Evolutionary conservation across 331 rosid genomes (phyloP), one percentile per base, ranked within the genome.

Genomic region (Cydonia oblonga): DNA sequence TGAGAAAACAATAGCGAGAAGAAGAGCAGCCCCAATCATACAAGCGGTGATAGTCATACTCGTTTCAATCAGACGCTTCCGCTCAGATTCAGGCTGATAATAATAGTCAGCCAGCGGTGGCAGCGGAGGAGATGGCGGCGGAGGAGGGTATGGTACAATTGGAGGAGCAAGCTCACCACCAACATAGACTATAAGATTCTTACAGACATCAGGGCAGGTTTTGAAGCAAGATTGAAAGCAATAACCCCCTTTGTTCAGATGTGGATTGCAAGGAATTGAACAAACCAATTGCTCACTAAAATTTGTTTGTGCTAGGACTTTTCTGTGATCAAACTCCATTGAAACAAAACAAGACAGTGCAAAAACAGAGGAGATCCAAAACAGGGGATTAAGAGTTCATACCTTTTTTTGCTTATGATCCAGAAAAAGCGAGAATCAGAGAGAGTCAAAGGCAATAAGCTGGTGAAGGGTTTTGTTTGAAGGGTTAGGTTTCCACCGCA

Each of bases 261-360:
- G 0, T 9, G 40, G 40, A 2, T 64, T 2, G 53, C 78, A 74
- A 7, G 0, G 0, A 11, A 5, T 0, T 10, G 2, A 5, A 42
- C 76, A 71, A 11, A 15, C 1, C 0, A 0, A 9, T 3, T 13
- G 12, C 23, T 33, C 14, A 7, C 4, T 16, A 7, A 5, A 0
- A 28, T 1, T 32, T 42, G 14, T 25, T 18, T 2, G 9, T 9
- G 0, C 14, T 4, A n/a, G 19, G 53, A 29, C 66, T 1, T 51
- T 49, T 51, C 69, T 52, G 35, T 28, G 59, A 63, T 29, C 25
- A 51, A 74, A 44, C 51, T 20, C 76, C 88, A 74, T 83, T 6
- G 24, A 3, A 1, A 29, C 66, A 75, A 69, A 20, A 29, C 60
- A 52, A 68, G 1, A 57, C 56, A 49, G 56, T 1, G 22, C 59